Percentiles rank a stretch among this genome's conserved stretches.
These are phyloP conservation scores for Rubia tinctorum DNA, from an alignment of 305 asterid genomes.

Conservation along the genomic window DNA sequence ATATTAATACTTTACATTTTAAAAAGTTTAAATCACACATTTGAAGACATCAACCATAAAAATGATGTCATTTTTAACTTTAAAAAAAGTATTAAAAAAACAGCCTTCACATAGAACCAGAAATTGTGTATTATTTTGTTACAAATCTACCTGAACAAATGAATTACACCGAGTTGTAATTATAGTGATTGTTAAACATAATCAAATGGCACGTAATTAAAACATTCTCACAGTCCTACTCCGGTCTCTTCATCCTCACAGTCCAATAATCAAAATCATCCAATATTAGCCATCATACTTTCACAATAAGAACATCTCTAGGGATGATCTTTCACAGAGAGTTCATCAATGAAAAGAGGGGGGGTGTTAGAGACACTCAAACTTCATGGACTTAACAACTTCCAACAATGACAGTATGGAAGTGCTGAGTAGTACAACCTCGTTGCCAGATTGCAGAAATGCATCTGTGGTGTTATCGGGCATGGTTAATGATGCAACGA, in stretches of 20 bases:
- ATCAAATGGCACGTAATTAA: too few relatives aligned
- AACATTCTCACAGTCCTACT: not conserved
- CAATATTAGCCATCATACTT: constrained; percentile 32
- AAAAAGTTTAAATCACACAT: too few relatives aligned
- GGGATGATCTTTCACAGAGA: constrained; percentile 82
- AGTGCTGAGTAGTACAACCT: constrained; percentile 56
- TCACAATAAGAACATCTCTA: constrained; percentile 51
- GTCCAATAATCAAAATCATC: not conserved
- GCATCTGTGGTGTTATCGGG: too few relatives aligned
- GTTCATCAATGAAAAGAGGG: constrained; percentile 75
- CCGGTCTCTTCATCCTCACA: not conserved
- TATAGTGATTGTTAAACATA: too few relatives aligned
- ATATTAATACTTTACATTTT: too few relatives aligned
- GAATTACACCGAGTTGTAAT: not conserved
- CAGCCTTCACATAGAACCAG: too few relatives aligned
- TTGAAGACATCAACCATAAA: too few relatives aligned
- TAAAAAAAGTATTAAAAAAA: too few relatives aligned
- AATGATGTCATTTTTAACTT: too few relatives aligned
- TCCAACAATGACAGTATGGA: constrained; percentile 66
- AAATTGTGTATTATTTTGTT: too few relatives aligned
- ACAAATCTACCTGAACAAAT: too few relatives aligned
- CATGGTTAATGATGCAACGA: too few relatives aligned
- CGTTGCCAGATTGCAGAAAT: constrained; percentile 58
- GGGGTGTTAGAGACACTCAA: constrained; percentile 41
- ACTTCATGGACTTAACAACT: constrained; percentile 61